Evolutionary conservation across 768 basidiomycete species (phyloP).

Genomic region (Suillus lakei): DNA sequence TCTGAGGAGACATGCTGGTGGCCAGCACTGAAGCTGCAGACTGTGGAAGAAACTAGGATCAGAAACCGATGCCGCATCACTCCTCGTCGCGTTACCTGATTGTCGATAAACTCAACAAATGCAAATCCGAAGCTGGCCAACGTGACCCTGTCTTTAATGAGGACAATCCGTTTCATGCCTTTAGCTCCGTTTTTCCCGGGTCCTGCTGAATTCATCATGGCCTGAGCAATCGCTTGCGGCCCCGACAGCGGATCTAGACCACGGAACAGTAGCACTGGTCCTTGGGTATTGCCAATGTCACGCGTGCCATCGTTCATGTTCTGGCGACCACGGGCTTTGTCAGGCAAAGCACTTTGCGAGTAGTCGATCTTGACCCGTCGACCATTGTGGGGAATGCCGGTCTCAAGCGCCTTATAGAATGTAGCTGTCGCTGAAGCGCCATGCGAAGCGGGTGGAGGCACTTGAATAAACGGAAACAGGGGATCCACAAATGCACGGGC

Average conservation of each 20-base stretch:
- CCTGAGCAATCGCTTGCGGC: slow-evolving; percentile 84
- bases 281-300: slow-evolving; percentile 89
- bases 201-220: slow-evolving; percentile 85
- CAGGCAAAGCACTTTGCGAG: slow-evolving; percentile 82
- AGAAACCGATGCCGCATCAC: neutral
- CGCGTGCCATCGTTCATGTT: slow-evolving; percentile 91
- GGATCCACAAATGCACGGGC: slow-evolving; percentile 92
- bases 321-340: slow-evolving; percentile 62
- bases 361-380: slow-evolving; percentile 95
- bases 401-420: slow-evolving; percentile 78
- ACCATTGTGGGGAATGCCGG: slow-evolving; percentile 72
- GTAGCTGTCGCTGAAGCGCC: slow-evolving; percentile 75
- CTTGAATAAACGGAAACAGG: slow-evolving; percentile 87
- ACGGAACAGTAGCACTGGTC: slow-evolving; percentile 85
- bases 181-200: slow-evolving; percentile 75
- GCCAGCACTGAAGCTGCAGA: slow-evolving; percentile 83
- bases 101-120: slow-evolving; percentile 90
- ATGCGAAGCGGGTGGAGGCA: slow-evolving; percentile 90
- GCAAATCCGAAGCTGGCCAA: slow-evolving; percentile 92
- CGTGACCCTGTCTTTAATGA: slow-evolving; percentile 88
- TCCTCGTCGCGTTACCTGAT: slow-evolving; percentile 56
- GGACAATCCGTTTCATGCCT: slow-evolving; percentile 85
- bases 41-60: slow-evolving; percentile 44
- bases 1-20: slow-evolving; percentile 82
- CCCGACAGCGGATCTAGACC: slow-evolving; percentile 88